These are phyloP conservation scores for Coemansia sp. DNA, from an alignment of 192 early-diverging fungal genomes.

Conservation along the genomic window DNA sequence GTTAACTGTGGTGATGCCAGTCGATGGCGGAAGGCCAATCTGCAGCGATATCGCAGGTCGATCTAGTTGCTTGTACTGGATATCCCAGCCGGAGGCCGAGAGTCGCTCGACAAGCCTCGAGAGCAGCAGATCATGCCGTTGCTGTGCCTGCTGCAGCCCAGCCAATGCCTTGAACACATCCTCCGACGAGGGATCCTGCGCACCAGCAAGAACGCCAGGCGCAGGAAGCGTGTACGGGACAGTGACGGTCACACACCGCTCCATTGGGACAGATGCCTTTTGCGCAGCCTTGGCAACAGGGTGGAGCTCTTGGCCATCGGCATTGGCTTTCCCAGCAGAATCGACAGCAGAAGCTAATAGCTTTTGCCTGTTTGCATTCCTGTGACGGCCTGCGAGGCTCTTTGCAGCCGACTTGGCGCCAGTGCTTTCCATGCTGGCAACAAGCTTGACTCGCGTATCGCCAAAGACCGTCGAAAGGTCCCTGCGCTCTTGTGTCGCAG, in stretches of 20 bases:
- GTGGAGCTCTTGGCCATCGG: conserved; percentile 7
- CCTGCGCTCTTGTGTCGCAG: conserved; percentile 36
- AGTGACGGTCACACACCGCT: conserved; percentile 39
- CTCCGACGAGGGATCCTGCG: conserved; percentile 2
- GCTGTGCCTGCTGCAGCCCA: conserved; percentile 20
- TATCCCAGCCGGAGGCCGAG: conserved; percentile 34
- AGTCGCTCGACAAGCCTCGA: conserved; percentile 34
- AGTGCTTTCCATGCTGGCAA: not conserved
- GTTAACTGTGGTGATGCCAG: conserved; percentile 25
- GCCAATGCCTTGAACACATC: conserved; percentile 26
- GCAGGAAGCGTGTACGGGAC: conserved; percentile 22
- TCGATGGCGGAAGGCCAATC: conserved; percentile 35
- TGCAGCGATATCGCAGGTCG: conserved; percentile 19
- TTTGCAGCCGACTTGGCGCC: not conserved
- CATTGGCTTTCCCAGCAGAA: not conserved
- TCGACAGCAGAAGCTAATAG: not conserved
- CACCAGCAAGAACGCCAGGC: not conserved
- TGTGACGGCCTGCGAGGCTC: not conserved
- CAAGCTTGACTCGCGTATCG: conserved; percentile 9
- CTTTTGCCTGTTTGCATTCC: not conserved
- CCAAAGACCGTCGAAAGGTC: conserved; percentile 19
- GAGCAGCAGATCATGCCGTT: conserved; percentile 31
- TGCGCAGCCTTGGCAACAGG: conserved; percentile 17
- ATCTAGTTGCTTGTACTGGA: conserved; percentile 25
- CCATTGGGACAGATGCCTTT: conserved; percentile 13